Base-by-base conservation (phyloP, 2,329 filamentous ascomycete species). In the Blastomyces gilchristii region DNA sequence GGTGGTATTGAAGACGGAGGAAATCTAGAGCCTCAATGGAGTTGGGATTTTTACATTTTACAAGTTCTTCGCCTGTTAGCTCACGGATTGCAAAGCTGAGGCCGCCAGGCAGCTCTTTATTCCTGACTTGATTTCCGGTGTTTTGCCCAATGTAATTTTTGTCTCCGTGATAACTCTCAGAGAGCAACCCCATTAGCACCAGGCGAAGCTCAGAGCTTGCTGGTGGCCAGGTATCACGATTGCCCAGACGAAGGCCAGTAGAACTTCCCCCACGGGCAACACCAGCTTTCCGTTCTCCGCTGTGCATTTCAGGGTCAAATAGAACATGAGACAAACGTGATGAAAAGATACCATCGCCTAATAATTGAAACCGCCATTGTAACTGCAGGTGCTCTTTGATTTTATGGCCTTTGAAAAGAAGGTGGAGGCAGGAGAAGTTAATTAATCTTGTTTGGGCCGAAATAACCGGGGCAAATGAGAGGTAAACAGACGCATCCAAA, bases 11-110 rank as follows among this genome's bases (percentile, higher is more conserved):
- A 8, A 99, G 78, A 1, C 90, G 85, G 18, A 99, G 80, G 70
- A 99, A 97, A 74, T 97, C 94, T n/a, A 97, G 80, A 0, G 94
- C 94, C 71, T 93, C 87, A 22, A 97, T 82, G 0, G 87, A 88
- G 71, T 90, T 83, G 0, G 91, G 87, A 69, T 97, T 85, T 81
- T 95, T 87, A 74, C 91, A 93, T 65, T 83, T 86, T 61, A 91
- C 85, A 58, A 96, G 89, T 68, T 97, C 91, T 57, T 87, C 86
- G 8, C 85, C 81, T 0, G 86, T 83, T 65, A 97, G 81, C 68
- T 93, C 87, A 47, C 94, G 88, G 31, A 99, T 88, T 0, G 90
- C 85, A 72, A 99, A 97, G 73, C 86, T 90, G 39, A 92, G 75
- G 31, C 87, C 85, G 0, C 88, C 88, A 0, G 88, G 88, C 1